Evolutionary conservation across 306 rosid genomes (phyloP).

Genomic region (Cucumis sativus): DNA sequence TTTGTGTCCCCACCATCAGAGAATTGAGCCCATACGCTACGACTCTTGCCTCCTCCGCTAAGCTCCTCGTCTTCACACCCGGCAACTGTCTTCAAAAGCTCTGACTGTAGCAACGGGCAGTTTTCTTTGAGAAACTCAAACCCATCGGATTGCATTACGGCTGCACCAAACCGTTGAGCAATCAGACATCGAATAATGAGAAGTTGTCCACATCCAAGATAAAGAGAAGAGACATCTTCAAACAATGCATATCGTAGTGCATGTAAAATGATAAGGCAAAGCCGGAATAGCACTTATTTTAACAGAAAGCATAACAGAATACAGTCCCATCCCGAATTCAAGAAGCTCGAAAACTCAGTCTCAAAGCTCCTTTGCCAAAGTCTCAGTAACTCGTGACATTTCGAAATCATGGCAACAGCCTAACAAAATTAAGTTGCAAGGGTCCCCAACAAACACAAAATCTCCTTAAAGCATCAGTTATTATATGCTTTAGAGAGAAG

Average conservation of each 20-base stretch:
- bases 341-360: neutral
- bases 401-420: neutral
- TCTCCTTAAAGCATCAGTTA: neutral
- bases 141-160: constrained; percentile 96
- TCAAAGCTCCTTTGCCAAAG: neutral
- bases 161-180: constrained; percentile 25
- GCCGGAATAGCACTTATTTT: neutral
- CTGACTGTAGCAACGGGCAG: constrained; percentile 86
- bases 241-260: neutral
- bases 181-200: neutral
- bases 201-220: neutral
- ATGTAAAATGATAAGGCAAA: neutral
- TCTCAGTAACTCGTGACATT: neutral
- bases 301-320: neutral
- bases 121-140: constrained; percentile 82
- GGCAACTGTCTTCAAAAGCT: constrained; percentile 83
- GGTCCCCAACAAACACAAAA: neutral
- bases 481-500: too few species aligned
- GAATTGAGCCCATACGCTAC: constrained; percentile 90
- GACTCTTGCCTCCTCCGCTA: constrained; percentile 77
- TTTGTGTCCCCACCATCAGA: constrained; percentile 88
- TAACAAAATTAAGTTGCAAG: neutral
- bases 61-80: constrained; percentile 69
- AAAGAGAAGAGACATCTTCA: neutral
- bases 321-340: neutral